Conservation (phyloP, 2,329 filamentous ascomycete genomes). For the Colletotrichum eleusines region DNA sequence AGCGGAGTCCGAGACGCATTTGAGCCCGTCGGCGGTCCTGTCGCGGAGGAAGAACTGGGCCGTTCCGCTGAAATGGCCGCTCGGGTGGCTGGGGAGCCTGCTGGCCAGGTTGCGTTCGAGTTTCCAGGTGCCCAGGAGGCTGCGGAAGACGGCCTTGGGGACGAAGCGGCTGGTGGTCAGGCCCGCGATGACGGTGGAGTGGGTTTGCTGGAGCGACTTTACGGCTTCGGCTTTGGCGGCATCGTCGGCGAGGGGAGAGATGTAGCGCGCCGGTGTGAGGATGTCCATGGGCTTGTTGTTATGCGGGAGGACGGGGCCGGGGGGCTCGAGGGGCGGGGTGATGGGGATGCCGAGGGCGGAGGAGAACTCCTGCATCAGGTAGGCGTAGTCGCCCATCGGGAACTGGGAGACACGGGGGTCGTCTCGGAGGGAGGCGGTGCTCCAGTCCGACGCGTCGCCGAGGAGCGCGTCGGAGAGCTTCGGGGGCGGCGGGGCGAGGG, state of each 20-base stretch:
- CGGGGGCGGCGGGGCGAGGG: conserved; percentile 43
- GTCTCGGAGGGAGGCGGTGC: conserved; percentile 63
- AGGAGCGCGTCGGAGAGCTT: conserved; percentile 56
- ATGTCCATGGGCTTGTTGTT: conserved; percentile 63
- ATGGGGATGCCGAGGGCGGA: conserved; percentile 66
- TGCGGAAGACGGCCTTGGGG: conserved; percentile 75
- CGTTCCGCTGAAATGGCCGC: conserved; percentile 73
- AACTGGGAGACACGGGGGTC: conserved; percentile 74
- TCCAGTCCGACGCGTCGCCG: conserved; percentile 58
- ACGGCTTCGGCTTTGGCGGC: conserved; percentile 54
- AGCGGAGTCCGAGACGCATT: conserved; percentile 46
- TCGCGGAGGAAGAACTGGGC: conserved; percentile 73
- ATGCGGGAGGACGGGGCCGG: conserved; percentile 55
- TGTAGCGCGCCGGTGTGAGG: conserved; percentile 68
- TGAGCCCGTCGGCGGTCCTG: conserved; percentile 66
- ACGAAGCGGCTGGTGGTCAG: conserved; percentile 65
- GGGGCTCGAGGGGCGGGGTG: conserved; percentile 48
- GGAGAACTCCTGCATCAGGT: conserved; percentile 78
- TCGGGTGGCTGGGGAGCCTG: conserved; percentile 68
- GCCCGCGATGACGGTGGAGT: conserved; percentile 55
- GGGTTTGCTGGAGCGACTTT: conserved; percentile 61
- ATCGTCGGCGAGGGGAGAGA: conserved; percentile 53
- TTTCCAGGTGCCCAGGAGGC: conserved; percentile 77
- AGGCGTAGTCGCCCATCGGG: conserved; percentile 86
- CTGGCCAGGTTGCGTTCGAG: conserved; percentile 69